phyloP scores from a whole-genome alignment of 108 stramenopile genomes.

The Pinguiococcus pyrenoidosus region DNA sequence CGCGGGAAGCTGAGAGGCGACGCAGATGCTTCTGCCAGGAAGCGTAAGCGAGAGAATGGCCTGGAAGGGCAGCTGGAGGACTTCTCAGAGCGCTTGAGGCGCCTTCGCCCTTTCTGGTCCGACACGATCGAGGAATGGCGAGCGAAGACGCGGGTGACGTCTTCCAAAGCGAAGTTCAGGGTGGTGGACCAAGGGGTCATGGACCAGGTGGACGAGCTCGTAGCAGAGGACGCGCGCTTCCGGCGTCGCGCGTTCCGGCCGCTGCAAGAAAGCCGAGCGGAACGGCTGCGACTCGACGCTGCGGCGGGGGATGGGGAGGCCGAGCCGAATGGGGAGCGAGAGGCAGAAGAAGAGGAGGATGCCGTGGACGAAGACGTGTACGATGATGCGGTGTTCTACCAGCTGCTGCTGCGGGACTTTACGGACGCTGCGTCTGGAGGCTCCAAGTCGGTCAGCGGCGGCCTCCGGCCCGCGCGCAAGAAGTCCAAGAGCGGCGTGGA shows the following conservation, averaged over 20 bases:
- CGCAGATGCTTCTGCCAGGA: too few relatives aligned
- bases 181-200: constrained; percentile 45
- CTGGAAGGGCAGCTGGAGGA: too few relatives aligned
- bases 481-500: constrained; percentile 55
- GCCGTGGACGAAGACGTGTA: constrained; percentile 33
- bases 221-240: constrained; percentile 19
- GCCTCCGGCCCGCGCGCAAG: constrained; percentile 12
- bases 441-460: constrained; percentile 1
- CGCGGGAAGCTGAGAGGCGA: too few relatives aligned
- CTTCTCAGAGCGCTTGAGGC: too few relatives aligned
- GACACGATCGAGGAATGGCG: too few relatives aligned
- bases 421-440: constrained; percentile 19
- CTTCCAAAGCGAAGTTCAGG: constrained; percentile 35
- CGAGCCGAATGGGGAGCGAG: background rate
- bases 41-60: too few relatives aligned
- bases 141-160: background rate
- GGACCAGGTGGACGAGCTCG: constrained; percentile 35
- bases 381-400: constrained; percentile 81
- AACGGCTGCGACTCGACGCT: background rate
- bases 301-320: background rate
- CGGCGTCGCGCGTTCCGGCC: background rate
- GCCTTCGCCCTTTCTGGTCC: too few relatives aligned
- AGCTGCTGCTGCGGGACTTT: constrained; percentile 74
- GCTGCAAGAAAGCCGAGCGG: background rate
- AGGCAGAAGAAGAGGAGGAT: background rate